phyloP scores from a whole-genome alignment of 495 filamentous ascomycete species.

The Parathielavia hyrcaniae region DNA sequence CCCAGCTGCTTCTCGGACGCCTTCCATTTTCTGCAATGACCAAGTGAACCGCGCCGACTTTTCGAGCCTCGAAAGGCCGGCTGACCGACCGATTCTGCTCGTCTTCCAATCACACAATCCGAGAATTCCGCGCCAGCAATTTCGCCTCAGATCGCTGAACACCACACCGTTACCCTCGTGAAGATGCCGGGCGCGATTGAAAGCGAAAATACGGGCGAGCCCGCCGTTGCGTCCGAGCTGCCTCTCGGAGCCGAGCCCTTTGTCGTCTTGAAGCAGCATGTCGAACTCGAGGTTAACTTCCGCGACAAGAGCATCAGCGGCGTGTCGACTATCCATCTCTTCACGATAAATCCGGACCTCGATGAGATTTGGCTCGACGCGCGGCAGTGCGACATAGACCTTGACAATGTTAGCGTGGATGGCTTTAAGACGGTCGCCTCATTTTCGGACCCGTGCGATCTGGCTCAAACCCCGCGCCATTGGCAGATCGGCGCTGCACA shows the following conservation, averaged over 20 bases:
- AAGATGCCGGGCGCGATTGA: constrained; percentile 16
- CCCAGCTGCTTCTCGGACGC: not conserved
- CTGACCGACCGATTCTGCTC: not conserved
- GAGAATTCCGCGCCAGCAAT: not conserved
- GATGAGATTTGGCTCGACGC: constrained; percentile 72
- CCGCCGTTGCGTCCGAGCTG: constrained; percentile 6
- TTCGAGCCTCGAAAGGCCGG: constrained; percentile 16
- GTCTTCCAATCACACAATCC: not conserved
- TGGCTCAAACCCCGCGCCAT: constrained; percentile 54
- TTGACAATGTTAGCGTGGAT: constrained; percentile 59
- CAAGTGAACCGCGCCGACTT: constrained; percentile 12
- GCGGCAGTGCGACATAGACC: constrained; percentile 71
- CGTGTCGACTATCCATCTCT: constrained; percentile 70
- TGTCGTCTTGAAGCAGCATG: constrained; percentile 69
- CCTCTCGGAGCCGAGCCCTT: constrained; percentile 22
- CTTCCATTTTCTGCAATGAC: constrained; percentile 13
- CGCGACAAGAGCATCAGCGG: constrained; percentile 66
- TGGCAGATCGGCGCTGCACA: constrained; percentile 60
- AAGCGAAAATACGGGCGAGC: constrained; percentile 11
- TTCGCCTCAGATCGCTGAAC: not conserved
- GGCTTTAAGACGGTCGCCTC: constrained; percentile 55
- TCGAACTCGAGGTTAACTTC: constrained; percentile 86
- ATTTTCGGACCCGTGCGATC: constrained; percentile 69
- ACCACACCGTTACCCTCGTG: not conserved
- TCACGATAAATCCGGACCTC: constrained; percentile 60